Evolutionary conservation across 1,284 basidiomycete species (phyloP), one percentile per base, ranked within the genome.

Genomic region (Irpex rosettiformis): DNA sequence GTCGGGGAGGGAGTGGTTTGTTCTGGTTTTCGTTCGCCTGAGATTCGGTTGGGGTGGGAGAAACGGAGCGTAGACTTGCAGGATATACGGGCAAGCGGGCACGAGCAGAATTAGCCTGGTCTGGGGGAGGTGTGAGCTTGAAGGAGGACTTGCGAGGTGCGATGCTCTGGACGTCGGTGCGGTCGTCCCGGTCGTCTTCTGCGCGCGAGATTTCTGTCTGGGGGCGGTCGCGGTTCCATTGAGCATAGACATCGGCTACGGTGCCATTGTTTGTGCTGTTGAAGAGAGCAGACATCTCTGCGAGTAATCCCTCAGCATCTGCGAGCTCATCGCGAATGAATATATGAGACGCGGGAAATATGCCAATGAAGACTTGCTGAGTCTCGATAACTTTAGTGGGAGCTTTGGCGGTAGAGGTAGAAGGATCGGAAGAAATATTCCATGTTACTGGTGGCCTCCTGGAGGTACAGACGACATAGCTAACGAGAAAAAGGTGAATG

Each of bases 301-400:
- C 84, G 1, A 97, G 83, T 54, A 90, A 85, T 13, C 91, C 91
- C 70, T 96, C 93, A 3, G 94, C 94, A 70, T 96, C 94, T 3
- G 91, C 85, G 22, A 96, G 80, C 67, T 95, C 86, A 68, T 96
- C 94, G 37, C 94, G 89, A 60, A 96, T 81, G 69, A 92, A 88
- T 55, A 98, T 89, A 70, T 96, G 93, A 3, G 92, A 90, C 0
- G 91, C 89, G 0, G 96, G 96, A 70, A 98, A 98, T 65, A 98
- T 96, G 58, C 96, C 96, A 59, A 98, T 93, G 71, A 93, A 92
- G 42, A 98, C 94, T 66, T 96, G 92, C 61, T 91, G 88, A 0
- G 83, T 79, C 65, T 91, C 89, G 66, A 89, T 88, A 4, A 81
- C 77, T 67, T 84, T 86, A 64, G 79, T 67, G 21, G 81, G 73